phyloP scores from a whole-genome alignment of 106 monocot species.

The Gastrodia elata region DNA sequence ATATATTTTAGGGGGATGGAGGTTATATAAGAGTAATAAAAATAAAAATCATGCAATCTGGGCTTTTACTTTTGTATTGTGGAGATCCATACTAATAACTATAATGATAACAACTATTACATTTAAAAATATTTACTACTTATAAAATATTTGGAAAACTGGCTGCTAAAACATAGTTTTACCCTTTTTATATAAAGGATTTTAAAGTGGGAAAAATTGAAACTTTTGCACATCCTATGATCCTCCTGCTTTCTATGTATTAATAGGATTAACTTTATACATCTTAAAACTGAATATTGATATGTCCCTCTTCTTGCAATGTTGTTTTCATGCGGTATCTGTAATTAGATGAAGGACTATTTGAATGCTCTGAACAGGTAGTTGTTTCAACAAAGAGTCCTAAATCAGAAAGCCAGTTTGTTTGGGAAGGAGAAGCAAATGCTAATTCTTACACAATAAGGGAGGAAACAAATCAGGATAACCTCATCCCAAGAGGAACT shows the following conservation, averaged over 20 bases:
- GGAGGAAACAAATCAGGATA: slow-evolving; percentile 73
- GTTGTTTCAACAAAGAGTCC: slow-evolving; percentile 93
- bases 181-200: no score
- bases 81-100: no score
- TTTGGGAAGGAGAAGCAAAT: slow-evolving; percentile 90
- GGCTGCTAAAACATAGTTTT: no score
- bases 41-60: no score
- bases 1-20: no score
- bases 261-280: background rate
- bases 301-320: background rate
- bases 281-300: background rate
- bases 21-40: no score
- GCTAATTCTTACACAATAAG: slow-evolving; percentile 76
- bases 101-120: no score
- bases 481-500: slow-evolving; percentile 81
- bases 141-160: no score
- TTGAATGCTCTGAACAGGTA: slow-evolving; percentile 36
- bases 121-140: no score
- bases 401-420: slow-evolving; percentile 87
- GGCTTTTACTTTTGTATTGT: no score
- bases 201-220: no score
- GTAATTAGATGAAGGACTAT: background rate
- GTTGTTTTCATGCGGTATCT: background rate
- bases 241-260: background rate
- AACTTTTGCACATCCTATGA: no score